Evolutionary conservation across 495 filamentous ascomycete genomes (phyloP).

Genomic region (Opeltia flavorubescens): DNA sequence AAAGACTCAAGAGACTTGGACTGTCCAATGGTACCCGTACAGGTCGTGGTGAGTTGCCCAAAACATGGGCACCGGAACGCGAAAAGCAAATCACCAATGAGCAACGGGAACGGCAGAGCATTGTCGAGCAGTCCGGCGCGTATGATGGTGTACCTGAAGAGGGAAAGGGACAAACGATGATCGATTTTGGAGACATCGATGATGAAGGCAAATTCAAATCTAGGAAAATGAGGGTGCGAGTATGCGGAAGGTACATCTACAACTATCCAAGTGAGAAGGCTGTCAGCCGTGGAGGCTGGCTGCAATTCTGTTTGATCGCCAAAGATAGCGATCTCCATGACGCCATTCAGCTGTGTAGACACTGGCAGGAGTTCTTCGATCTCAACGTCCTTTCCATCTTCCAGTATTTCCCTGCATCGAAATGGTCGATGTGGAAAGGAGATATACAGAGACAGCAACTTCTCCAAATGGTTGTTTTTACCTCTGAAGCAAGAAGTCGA

Average conservation of each 20-base stretch:
- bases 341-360: conserved; percentile 36
- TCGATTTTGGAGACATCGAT: conserved; percentile 16
- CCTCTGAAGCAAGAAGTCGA: not conserved
- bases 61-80: conserved; percentile 16
- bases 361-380: conserved; percentile 40
- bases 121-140: not conserved
- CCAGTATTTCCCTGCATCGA: conserved; percentile 35
- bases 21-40: conserved; percentile 1
- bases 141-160: not conserved
- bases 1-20: conserved; percentile 7
- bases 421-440: conserved; percentile 29
- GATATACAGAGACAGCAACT: conserved; percentile 25
- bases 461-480: conserved; percentile 22
- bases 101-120: not conserved
- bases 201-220: conserved; percentile 10
- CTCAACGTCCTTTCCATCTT: conserved; percentile 31
- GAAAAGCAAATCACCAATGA: conserved; percentile 11
- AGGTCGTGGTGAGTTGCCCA: conserved; percentile 7
- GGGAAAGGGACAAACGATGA: conserved; percentile 5
- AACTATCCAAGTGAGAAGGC: conserved; percentile 39
- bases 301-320: conserved; percentile 39
- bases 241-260: conserved; percentile 38
- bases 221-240: conserved; percentile 28
- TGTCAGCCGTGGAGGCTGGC: conserved; percentile 37
- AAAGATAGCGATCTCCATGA: conserved; percentile 32